Percentiles rank a stretch among this genome's conserved stretches.
These are phyloP conservation scores for Candida quercuum DNA, from an alignment of 805 yeast genomes.

Conservation along the genomic window DNA sequence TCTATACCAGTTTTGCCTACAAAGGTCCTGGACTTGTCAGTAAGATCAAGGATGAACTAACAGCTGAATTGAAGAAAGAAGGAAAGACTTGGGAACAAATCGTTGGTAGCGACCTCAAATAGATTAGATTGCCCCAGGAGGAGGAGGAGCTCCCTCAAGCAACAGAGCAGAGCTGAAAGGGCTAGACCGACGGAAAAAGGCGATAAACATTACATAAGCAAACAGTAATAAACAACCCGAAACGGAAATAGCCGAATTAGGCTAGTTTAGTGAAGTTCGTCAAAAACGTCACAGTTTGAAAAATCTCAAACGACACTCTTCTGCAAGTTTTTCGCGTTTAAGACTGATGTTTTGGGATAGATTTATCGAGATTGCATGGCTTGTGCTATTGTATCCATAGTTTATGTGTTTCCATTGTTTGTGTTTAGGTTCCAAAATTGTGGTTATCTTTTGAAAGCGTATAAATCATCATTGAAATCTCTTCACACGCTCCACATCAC, in stretches of 20 bases:
- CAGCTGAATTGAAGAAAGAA: constrained; percentile 56
- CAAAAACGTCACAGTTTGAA: not conserved
- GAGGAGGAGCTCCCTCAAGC: too few species aligned
- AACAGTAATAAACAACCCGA: not conserved
- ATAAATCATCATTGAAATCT: too few species aligned
- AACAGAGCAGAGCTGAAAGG: too few species aligned
- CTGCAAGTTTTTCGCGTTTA: not conserved
- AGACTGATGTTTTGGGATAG: too few species aligned
- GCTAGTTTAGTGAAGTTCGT: not conserved
- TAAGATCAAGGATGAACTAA: constrained; percentile 53
- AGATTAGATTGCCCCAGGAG: too few species aligned
- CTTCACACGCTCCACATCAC: too few species aligned
- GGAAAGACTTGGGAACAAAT: constrained; percentile 84
- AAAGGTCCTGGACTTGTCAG: constrained; percentile 83
- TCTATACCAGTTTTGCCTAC: constrained; percentile 88
- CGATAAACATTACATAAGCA: too few species aligned
- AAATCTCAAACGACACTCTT: not conserved
- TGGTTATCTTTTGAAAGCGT: too few species aligned
- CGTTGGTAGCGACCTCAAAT: constrained; percentile 49
- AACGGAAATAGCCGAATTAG: not conserved
- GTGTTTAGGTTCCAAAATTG: too few species aligned
- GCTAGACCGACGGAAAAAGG: too few species aligned
- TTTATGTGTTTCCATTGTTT: too few species aligned
- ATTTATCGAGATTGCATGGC: too few species aligned
- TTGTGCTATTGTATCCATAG: not conserved